phyloP scores from a whole-genome alignment of 2,329 filamentous ascomycete genomes.

The Chaetoscypha palmicola region DNA sequence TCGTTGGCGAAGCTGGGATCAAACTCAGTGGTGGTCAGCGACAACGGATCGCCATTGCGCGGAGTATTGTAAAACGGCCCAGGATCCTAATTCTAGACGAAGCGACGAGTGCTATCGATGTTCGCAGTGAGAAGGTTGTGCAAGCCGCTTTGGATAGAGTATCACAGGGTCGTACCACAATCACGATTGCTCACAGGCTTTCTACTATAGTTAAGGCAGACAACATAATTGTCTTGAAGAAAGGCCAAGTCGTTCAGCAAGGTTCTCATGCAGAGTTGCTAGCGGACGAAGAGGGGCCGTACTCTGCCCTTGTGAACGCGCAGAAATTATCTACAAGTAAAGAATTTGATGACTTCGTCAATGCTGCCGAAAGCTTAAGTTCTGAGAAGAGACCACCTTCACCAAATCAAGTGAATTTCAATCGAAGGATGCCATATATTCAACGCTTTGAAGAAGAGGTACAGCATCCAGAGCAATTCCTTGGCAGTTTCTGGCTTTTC shows the following conservation, averaged over 20 bases:
- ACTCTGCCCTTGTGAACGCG: conserved; percentile 57
- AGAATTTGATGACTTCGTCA: not conserved
- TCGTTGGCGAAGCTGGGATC: conserved; percentile 66
- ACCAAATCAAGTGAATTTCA: not conserved
- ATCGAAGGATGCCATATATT: not conserved
- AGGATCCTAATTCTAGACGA: conserved; percentile 65
- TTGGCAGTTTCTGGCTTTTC: conserved; percentile 36
- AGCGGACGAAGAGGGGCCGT: conserved; percentile 50
- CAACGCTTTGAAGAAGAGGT: not conserved
- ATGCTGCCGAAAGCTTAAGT: conserved; percentile 5
- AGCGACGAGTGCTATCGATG: conserved; percentile 43
- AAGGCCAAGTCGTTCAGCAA: conserved; percentile 64
- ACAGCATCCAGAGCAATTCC: not conserved
- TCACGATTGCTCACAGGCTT: conserved; percentile 58
- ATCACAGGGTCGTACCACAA: conserved; percentile 50
- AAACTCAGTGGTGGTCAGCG: conserved; percentile 62
- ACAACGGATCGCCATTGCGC: conserved; percentile 34
- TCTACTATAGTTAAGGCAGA: conserved; percentile 72
- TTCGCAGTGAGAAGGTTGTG: conserved; percentile 43
- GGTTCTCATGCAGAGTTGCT: conserved; percentile 70
- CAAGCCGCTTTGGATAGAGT: conserved; percentile 47
- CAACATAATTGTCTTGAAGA: conserved; percentile 68
- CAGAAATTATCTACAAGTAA: conserved; percentile 39
- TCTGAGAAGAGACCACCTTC: not conserved
- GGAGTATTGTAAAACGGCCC: conserved; percentile 64